Base-by-base conservation (phyloP, 371 early-diverging fungal genomes). In the Batkoa obscura region DNA sequence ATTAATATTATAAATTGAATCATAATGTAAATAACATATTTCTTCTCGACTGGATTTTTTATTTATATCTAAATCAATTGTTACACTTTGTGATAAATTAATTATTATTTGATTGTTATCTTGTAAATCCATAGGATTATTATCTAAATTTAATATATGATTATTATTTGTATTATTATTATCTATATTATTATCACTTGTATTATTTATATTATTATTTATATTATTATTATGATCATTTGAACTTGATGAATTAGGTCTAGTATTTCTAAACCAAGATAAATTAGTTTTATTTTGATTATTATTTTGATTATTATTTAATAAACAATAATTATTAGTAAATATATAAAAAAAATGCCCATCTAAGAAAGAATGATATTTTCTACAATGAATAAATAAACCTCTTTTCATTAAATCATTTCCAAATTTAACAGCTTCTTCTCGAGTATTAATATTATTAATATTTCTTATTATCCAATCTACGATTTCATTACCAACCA, bases 261-360 rank as follows among this genome's bases (percentile, higher is more conserved):
- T n/a, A n/a, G n/a, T n/a, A n/a, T n/a, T n/a, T n/a, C n/a, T n/a
- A n/a, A n/a, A n/a, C n/a, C n/a, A n/a, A n/a, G n/a, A n/a, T n/a
- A n/a, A n/a, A n/a, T n/a, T n/a, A n/a, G n/a, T n/a, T 34, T 39
- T 55, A 13, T 15, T 13, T 34, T 38, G 55, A 3, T 42, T 4
- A 9, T 45, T 68, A 9, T 61, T 63, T 0, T 69, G 68, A n/a
- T n/a, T n/a, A n/a, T n/a, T n/a, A n/a, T n/a, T n/a, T n/a, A n/a
- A n/a, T n/a, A n/a, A n/a, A 1, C n/a, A 66, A 55, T 75, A 80
- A 2, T 81, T 77, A 9, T 71, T 71, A 6, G 76, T 75, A 32
- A 96, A 64, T 36, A 75, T 76, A 62, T 94, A 96, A 66, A 88
- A 94, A 64, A 90, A 91, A 53, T 86, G 81, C 0, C 95, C 97